Base-by-base conservation (phyloP, 1,284 basidiomycete genomes). In the Lentinula novae-zelandiae region DNA sequence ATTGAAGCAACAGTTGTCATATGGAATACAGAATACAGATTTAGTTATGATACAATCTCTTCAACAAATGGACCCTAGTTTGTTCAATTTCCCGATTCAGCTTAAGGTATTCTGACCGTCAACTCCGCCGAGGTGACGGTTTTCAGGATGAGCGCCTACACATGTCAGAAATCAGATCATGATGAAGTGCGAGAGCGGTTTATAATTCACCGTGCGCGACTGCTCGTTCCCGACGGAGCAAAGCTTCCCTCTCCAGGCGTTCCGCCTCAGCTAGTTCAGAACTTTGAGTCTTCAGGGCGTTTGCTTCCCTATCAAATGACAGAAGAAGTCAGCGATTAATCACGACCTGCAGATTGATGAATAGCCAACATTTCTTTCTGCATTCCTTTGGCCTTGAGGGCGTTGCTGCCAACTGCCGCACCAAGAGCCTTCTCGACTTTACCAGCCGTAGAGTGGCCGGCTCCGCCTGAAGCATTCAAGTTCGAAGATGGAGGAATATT, bases 201-300 rank as follows among this genome's bases (percentile, higher is more conserved):
- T 22, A 22, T 22, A 22, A 70, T 71, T 66, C 53, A 77, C 81
- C 81, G 65, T 82, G 78, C 7, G 74, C 81, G 31, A 83, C 81
- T 5, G 82, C 82, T 5, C 81, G 76, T 64, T 84, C 79, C 22
- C 82, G 77, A 40, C 77, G 76, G 68, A 76, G 67, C 48, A 75
- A 53, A 8, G 82, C 82, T 67, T 82, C 81, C 1, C 70, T 71
- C 70, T 84, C 82, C 10, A 84, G 73, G 20, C 79, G 75, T 68
- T 84, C 82, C 27, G 82, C 82, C 67, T 82, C 80, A n/a, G 75
- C 72, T 20, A 84, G 70, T 65, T 84, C 83, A 4, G 71, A 66
- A 38, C 77, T 75, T 69, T 84, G 82, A 15, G 74, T 64, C 63
- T 80, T 80, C 57, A 78, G 66, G 0, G 76, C 71, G 22, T 76